phyloP scores from a whole-genome alignment of 441 rosid genomes.

The California macrophylla region DNA sequence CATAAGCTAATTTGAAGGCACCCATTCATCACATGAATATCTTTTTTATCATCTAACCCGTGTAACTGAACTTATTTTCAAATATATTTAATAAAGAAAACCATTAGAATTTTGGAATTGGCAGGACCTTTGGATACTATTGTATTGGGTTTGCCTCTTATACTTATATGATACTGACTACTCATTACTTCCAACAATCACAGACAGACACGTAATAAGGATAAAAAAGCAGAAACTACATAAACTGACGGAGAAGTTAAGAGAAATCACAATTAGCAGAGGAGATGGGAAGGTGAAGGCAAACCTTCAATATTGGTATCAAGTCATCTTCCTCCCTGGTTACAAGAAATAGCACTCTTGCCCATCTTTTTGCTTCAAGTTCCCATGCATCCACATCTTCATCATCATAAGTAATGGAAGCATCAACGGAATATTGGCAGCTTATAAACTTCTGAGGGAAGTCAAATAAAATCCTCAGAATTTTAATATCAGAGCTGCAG shows the following conservation, averaged over 20 bases:
- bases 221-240: not conserved
- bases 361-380: constrained; percentile 77
- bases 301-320: constrained; percentile 48
- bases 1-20: not conserved
- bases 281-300: constrained; percentile 20
- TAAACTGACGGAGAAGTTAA: not conserved
- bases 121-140: not conserved
- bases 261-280: constrained; percentile 11
- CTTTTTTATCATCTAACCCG: not conserved
- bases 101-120: not conserved
- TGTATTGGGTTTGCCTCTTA: not conserved
- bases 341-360: constrained; percentile 56
- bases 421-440: constrained; percentile 25
- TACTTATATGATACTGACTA: not conserved
- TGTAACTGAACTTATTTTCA: not conserved
- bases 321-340: constrained; percentile 43
- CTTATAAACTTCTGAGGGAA: constrained; percentile 46
- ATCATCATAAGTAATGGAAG: constrained; percentile 47
- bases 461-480: constrained; percentile 47
- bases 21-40: not conserved
- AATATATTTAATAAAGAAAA: not conserved
- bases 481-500: constrained; percentile 25
- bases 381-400: constrained; percentile 93
- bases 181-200: not conserved
- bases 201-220: not conserved